Conservation (phyloP, 108 stramenopile genomes). For the Fragilaria radians region DNA sequence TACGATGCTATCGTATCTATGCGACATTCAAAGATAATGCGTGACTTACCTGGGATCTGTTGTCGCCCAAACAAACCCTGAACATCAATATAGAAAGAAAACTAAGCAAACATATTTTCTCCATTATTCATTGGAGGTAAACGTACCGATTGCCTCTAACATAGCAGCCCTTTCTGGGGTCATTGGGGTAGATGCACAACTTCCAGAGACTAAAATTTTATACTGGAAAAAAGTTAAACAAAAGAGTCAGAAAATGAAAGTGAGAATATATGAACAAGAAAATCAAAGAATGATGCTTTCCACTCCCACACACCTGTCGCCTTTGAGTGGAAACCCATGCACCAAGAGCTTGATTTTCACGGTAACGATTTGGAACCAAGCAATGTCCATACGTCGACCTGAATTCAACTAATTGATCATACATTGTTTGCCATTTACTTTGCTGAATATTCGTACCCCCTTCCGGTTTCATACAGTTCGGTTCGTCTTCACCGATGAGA, state of each 20-base stretch:
- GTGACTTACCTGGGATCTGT: conserved; percentile 12
- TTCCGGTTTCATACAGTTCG: too few species aligned
- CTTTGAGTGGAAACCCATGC: conserved; percentile 27
- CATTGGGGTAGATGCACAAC: conserved; percentile 18
- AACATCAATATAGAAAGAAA: neutral
- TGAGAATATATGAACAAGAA: conserved; percentile 2
- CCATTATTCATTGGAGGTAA: neutral
- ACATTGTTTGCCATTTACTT: conserved; percentile 48
- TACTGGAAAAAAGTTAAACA: conserved; percentile 12
- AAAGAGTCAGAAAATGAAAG: neutral
- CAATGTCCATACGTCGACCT: conserved; percentile 35
- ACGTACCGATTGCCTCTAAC: conserved; percentile 7
- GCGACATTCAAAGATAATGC: neutral
- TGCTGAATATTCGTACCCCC: conserved; percentile 1
- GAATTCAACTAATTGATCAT: conserved; percentile 30
- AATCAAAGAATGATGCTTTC: neutral
- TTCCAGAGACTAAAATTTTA: conserved; percentile 6
- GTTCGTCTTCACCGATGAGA: too few species aligned
- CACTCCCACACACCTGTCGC: neutral
- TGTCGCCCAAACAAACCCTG: conserved; percentile 20
- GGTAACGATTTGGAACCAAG: conserved; percentile 40
- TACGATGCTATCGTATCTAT: neutral
- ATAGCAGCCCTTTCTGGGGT: conserved; percentile 10
- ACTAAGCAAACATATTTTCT: neutral
- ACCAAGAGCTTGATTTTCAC: conserved; percentile 25